Conservation (phyloP, 164 flowering plant species). For the Chloranthus sessilifolius region DNA sequence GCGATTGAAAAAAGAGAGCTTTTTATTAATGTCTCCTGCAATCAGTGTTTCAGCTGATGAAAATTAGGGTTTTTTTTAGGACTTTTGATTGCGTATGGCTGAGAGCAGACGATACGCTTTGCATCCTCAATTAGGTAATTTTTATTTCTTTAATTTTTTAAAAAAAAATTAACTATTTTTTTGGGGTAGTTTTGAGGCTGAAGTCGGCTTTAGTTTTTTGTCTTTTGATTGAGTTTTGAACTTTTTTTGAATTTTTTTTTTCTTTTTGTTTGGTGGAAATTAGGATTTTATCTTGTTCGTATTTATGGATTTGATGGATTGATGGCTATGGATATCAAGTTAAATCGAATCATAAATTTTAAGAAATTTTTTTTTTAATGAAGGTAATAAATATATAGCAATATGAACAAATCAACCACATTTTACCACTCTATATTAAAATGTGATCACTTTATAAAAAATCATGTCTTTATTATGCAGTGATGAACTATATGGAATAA, state of each 20-base stretch:
- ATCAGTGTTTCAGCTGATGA: slow-evolving; percentile 16
- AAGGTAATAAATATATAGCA: no score
- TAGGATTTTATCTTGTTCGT: background rate
- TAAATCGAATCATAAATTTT: background rate
- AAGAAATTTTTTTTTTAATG: background rate
- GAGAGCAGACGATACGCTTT: slow-evolving; percentile 31
- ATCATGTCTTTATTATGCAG: background rate
- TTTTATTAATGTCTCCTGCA: no score
- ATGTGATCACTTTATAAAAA: no score
- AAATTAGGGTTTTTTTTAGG: slow-evolving; percentile 12
- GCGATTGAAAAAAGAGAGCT: no score
- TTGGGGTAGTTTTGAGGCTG: background rate
- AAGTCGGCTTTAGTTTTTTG: background rate
- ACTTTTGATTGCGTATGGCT: slow-evolving; percentile 31
- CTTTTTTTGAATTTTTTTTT: background rate
- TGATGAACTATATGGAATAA: background rate
- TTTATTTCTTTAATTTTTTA: background rate
- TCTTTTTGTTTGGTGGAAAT: background rate
- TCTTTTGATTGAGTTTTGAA: background rate
- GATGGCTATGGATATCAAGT: background rate
- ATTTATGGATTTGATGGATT: background rate
- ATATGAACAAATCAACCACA: no score
- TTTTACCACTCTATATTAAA: no score
- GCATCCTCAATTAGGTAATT: slow-evolving; percentile 36
- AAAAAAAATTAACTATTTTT: background rate